Conservation (phyloP, 2,329 filamentous ascomycete species). For the Hypoxylon sp. region DNA sequence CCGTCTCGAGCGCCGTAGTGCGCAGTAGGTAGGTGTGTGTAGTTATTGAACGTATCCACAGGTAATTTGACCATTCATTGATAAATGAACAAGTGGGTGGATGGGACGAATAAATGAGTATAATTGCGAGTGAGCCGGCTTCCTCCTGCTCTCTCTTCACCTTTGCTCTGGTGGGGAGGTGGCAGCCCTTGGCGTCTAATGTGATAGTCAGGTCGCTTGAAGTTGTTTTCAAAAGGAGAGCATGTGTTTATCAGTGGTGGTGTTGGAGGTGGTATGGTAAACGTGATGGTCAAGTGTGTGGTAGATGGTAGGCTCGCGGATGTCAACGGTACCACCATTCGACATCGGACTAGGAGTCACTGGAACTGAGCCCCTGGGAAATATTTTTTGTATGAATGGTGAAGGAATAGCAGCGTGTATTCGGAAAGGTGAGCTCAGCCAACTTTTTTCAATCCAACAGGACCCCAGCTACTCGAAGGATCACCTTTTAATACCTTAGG, state of each 20-base stretch:
- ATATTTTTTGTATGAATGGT: slow-evolving; percentile 12
- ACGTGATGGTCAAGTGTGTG: slow-evolving; percentile 35
- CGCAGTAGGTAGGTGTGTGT: slow-evolving; percentile 23
- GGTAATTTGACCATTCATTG: slow-evolving; percentile 33
- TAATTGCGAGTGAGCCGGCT: slow-evolving; percentile 27
- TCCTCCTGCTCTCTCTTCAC: slow-evolving; percentile 18
- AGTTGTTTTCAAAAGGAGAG: slow-evolving; percentile 17
- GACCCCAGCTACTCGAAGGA: slow-evolving; percentile 19
- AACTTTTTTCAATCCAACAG: slow-evolving; percentile 25
- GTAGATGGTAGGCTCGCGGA: slow-evolving; percentile 37
- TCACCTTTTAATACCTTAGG: slow-evolving; percentile 11
- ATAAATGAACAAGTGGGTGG: slow-evolving; percentile 6
- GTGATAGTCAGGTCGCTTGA: slow-evolving; percentile 13
- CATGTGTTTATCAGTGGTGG: slow-evolving; percentile 13
- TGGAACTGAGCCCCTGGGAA: slow-evolving; percentile 11
- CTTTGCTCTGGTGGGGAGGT: slow-evolving; percentile 19
- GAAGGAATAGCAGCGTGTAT: slow-evolving; percentile 1
- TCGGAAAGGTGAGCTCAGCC: slow-evolving; percentile 16
- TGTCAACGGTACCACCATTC: slow-evolving; percentile 26
- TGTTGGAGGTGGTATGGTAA: slow-evolving; percentile 25
- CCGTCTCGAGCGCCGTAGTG: slow-evolving; percentile 27
- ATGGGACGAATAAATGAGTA: slow-evolving; percentile 15
- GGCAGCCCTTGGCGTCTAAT: slow-evolving; percentile 29
- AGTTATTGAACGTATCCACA: slow-evolving; percentile 39
- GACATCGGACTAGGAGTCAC: slow-evolving; percentile 16